Evolutionary conservation across 495 filamentous ascomycete genomes (phyloP), one percentile per base, ranked within the genome.

Genomic region (Trichoderma erinaceum): DNA sequence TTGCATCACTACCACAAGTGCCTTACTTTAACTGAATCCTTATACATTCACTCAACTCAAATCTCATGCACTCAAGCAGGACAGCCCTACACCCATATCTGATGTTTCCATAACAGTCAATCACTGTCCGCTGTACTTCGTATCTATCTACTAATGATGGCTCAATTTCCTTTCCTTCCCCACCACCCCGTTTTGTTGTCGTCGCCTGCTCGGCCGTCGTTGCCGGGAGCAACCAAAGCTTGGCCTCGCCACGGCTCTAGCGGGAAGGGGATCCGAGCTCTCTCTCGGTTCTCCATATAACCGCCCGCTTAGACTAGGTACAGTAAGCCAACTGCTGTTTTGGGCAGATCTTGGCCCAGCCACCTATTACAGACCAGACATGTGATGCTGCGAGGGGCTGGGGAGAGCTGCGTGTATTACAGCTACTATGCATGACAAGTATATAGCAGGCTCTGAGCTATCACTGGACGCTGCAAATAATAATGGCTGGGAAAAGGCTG

Each of bases 181-280:
- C 56, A 27, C 23, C 21, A 15, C 11, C 25, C 29, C 56, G 23
- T 16, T 32, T 32, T 61, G 56, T 61, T 61, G 56, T 61, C 56
- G 29, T 32, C 23, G 23, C 44, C 35, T 38, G 11, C 4, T n/a
- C 56, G 11, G n/a, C 56, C 56, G 56, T 23, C 25, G 56, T 61
- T 61, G 56, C 56, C 23, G 25, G 56, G 56, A 61, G 56, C 56
- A 61, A 61, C 56, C 25, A 61, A 61, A 52, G 48, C 48, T 52
- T 52, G 48, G 48, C 48, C 48, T 52, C 48, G 43, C 11, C 43
- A 8, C 48, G 16, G 16, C 48, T 18, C 18, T 52, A 52, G n/a
- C n/a, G 16, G 48, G 8, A 21, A 21, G 18, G 10, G 48, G 16
- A 11, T n/a, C 48, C 48, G 21, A 23, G 21, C 21, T 52, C 35